These are phyloP conservation scores for Flagelloscypha sp. DNA, from an alignment of 768 basidiomycete genomes.

Conservation along the genomic window DNA sequence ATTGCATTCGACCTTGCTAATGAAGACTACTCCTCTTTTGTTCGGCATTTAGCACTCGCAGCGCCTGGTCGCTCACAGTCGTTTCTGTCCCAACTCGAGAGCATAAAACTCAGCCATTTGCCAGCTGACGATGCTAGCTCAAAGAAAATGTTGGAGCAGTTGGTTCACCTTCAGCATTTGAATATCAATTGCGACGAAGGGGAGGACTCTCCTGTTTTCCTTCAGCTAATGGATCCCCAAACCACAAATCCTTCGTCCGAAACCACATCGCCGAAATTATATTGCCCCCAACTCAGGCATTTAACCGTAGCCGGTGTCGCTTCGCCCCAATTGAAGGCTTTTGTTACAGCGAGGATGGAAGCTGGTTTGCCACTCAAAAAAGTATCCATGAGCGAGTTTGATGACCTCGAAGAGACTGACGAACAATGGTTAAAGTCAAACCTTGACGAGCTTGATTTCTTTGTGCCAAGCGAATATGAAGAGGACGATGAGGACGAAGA, in stretches of 20 bases:
- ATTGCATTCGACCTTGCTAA: slow-evolving; percentile 48
- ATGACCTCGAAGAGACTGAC: slow-evolving; percentile 32
- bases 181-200: slow-evolving; percentile 26
- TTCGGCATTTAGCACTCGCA: slow-evolving; percentile 33
- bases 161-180: not conserved
- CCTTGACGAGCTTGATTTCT: slow-evolving; percentile 44
- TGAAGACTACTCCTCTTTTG: slow-evolving; percentile 45
- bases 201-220: slow-evolving; percentile 23
- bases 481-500: slow-evolving; percentile 30
- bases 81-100: slow-evolving; percentile 39
- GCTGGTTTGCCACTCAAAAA: slow-evolving; percentile 38
- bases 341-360: slow-evolving; percentile 35
- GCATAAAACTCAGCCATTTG: slow-evolving; percentile 45
- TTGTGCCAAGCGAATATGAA: slow-evolving; percentile 49
- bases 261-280: slow-evolving; percentile 17
- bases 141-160: not conserved
- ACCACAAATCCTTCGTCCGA: slow-evolving; percentile 8
- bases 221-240: slow-evolving; percentile 12
- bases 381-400: slow-evolving; percentile 39
- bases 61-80: slow-evolving; percentile 31
- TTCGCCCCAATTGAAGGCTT: slow-evolving; percentile 30
- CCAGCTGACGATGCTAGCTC: slow-evolving; percentile 26
- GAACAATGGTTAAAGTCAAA: slow-evolving; percentile 45
- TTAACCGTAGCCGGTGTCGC: slow-evolving; percentile 38
- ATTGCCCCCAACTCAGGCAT: slow-evolving; percentile 44